Conservation (phyloP, 164 flowering plant species). For the Umbellularia californica region DNA sequence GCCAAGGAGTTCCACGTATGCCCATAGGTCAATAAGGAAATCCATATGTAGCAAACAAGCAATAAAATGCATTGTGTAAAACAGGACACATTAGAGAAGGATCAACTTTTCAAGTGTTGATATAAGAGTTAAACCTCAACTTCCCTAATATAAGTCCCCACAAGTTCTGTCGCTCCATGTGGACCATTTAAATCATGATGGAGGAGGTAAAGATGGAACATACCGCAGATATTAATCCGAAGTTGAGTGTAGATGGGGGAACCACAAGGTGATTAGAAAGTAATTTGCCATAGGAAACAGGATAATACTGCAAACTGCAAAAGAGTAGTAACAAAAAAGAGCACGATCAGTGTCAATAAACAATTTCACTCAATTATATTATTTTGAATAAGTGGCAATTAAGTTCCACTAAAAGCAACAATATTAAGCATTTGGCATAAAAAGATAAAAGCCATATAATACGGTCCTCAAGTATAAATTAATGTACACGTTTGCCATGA, state of each 20-base stretch:
- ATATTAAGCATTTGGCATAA: too few relatives aligned
- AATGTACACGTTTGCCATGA: too few relatives aligned
- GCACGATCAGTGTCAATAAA: too few relatives aligned
- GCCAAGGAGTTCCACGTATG: background rate
- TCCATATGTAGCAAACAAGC: background rate
- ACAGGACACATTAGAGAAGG: background rate
- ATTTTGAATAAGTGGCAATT: too few relatives aligned
- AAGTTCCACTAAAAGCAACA: background rate
- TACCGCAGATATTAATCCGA: conserved; percentile 65
- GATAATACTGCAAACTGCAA: conserved; percentile 57
- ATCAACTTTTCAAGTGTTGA: background rate
- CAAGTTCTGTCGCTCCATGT: background rate
- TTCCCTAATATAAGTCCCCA: background rate
- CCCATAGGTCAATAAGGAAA: background rate
- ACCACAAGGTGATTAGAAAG: conserved; percentile 77
- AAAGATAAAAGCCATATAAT: background rate
- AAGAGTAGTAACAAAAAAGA: background rate
- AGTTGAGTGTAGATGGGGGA: conserved; percentile 60
- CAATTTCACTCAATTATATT: too few relatives aligned
- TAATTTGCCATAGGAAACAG: conserved; percentile 72
- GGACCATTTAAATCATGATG: background rate
- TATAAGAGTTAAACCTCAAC: background rate
- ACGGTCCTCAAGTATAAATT: too few relatives aligned
- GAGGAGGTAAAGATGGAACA: conserved; percentile 5
- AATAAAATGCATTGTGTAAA: background rate